These are phyloP conservation scores for Cyathus striatus DNA, from an alignment of 768 basidiomycete genomes.

Conservation along the genomic window DNA sequence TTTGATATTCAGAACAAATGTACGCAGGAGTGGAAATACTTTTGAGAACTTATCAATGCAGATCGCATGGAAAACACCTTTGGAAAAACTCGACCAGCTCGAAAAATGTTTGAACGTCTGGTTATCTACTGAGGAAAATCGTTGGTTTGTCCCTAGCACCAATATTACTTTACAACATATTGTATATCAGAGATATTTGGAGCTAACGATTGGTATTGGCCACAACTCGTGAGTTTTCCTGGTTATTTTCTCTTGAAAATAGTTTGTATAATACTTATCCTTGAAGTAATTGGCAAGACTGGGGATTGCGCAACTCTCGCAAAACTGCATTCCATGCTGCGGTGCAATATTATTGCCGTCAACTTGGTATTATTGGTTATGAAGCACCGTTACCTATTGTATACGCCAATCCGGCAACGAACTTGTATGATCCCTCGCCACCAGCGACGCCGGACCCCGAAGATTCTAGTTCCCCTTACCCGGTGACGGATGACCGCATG, in stretches of 20 bases:
- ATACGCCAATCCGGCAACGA: constrained; percentile 30
- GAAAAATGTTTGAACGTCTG: constrained; percentile 67
- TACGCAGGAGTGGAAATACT: constrained; percentile 71
- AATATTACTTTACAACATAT: constrained; percentile 60
- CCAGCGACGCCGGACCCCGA: constrained; percentile 8
- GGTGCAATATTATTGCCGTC: constrained; percentile 63
- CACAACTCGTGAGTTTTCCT: constrained; percentile 38
- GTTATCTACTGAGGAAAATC: constrained; percentile 74
- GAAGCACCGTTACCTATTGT: constrained; percentile 60
- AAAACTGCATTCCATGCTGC: constrained; percentile 80
- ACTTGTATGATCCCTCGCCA: constrained; percentile 14
- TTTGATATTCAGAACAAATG: constrained; percentile 48
- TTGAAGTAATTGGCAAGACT: constrained; percentile 35
- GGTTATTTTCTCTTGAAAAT: not conserved
- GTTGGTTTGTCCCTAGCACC: constrained; percentile 73
- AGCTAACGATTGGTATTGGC: constrained; percentile 61
- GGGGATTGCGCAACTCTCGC: constrained; percentile 55
- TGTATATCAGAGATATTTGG: constrained; percentile 59
- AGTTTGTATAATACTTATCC: not conserved
- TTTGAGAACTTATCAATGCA: constrained; percentile 65
- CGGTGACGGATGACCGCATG: constrained; percentile 3
- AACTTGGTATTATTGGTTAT: constrained; percentile 60
- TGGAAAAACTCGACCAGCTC: constrained; percentile 66
- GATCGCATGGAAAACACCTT: constrained; percentile 70
- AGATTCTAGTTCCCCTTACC: constrained; percentile 5